Evolutionary conservation across 2,329 filamentous ascomycete species (phyloP).

Genomic region (Verticillium nubilum): DNA sequence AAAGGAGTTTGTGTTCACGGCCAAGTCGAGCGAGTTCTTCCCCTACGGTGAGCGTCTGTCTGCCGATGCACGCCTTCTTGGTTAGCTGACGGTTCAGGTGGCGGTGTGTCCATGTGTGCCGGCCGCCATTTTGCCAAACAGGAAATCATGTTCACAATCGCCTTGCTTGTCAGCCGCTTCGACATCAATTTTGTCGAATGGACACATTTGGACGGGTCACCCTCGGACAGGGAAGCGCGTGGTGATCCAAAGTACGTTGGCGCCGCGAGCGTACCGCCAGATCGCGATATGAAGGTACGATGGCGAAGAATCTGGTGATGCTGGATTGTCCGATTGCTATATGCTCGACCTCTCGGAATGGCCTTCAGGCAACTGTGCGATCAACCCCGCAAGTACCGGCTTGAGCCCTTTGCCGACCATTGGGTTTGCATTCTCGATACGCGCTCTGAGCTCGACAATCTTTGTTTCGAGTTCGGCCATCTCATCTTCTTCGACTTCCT

Average conservation of each 20-base stretch:
- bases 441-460: slow-evolving; percentile 20
- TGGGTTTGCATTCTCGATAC: slow-evolving; percentile 14
- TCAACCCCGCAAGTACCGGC: slow-evolving; percentile 18
- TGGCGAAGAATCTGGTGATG: slow-evolving; percentile 2
- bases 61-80: neutral
- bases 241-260: slow-evolving; percentile 7
- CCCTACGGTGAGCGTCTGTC: slow-evolving; percentile 4
- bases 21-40: slow-evolving; percentile 7
- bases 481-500: slow-evolving; percentile 3
- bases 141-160: slow-evolving; percentile 28
- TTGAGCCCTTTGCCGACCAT: slow-evolving; percentile 12
- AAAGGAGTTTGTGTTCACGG: slow-evolving; percentile 3
- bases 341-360: neutral
- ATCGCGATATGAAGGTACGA: slow-evolving; percentile 5
- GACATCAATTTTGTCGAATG: slow-evolving; percentile 23
- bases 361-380: slow-evolving; percentile 14
- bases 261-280: slow-evolving; percentile 9
- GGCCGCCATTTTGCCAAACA: slow-evolving; percentile 33
- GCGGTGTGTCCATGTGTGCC: slow-evolving; percentile 28
- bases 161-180: slow-evolving; percentile 21
- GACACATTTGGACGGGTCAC: slow-evolving; percentile 2
- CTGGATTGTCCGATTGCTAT: neutral
- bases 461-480: slow-evolving; percentile 19
- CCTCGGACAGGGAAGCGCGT: slow-evolving; percentile 3
- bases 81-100: slow-evolving; percentile 15